Conservation (phyloP, 306 rosid species). For the Oemleria cerasiformis region DNA sequence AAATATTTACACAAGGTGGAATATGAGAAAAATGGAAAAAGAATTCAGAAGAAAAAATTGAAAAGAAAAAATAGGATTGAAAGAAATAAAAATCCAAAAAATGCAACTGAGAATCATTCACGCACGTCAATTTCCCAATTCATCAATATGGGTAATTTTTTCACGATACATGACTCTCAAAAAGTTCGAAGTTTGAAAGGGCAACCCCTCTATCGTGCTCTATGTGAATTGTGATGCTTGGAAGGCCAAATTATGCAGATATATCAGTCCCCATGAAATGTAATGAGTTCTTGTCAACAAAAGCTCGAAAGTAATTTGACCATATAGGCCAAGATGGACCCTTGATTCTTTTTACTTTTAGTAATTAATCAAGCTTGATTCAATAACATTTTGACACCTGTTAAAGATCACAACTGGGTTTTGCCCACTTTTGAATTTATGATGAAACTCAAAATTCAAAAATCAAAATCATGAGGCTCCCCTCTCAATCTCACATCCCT, state of each 20-base stretch:
- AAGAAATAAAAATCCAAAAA: no score
- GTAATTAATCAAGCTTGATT: background rate
- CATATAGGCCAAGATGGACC: background rate
- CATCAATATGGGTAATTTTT: no score
- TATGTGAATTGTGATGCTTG: no score
- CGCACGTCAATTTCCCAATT: no score
- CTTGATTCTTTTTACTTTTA: background rate
- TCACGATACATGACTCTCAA: no score
- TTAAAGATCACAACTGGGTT: background rate
- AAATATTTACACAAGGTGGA: background rate
- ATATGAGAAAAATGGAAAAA: background rate
- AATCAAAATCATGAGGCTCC: slow-evolving; percentile 20
- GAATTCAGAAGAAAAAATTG: background rate
- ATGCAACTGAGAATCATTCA: no score
- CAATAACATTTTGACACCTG: background rate
- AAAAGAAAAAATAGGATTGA: background rate
- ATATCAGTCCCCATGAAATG: background rate
- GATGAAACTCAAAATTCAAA: slow-evolving; percentile 13
- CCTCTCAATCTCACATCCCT: slow-evolving; percentile 19
- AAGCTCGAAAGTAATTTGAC: background rate
- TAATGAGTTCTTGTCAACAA: background rate
- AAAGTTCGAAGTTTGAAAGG: background rate
- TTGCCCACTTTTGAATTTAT: background rate
- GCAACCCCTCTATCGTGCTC: background rate
- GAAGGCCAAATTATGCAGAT: background rate